Conservation (phyloP, 495 filamentous ascomycete species). For the Extremus antarcticus region DNA sequence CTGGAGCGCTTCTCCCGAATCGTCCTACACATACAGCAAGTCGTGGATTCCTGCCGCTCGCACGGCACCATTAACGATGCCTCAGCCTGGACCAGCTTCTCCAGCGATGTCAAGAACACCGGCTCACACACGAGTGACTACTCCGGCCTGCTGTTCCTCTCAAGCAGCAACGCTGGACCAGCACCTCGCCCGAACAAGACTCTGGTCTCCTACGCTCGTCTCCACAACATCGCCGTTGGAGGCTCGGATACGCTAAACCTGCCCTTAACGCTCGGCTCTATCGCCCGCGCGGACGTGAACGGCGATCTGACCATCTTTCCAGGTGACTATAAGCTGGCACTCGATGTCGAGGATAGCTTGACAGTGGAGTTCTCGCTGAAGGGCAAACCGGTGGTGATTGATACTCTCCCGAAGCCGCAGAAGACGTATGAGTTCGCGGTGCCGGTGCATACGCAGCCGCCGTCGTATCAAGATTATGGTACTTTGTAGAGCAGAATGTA, state of each 20-base stretch:
- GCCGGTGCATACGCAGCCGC: background rate
- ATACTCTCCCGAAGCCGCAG: background rate
- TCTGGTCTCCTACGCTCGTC: constrained; percentile 49
- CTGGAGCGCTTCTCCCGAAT: background rate
- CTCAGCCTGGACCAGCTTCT: background rate
- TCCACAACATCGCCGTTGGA: constrained; percentile 37
- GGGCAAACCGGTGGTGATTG: constrained; percentile 33
- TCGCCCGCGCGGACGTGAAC: constrained; percentile 45
- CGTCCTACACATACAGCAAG: background rate
- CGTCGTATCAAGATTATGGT: no score
- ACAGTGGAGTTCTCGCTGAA: constrained; percentile 34
- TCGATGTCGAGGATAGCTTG: constrained; percentile 38
- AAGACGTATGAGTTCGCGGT: background rate
- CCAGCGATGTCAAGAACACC: constrained; percentile 33
- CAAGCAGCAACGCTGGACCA: constrained; percentile 42
- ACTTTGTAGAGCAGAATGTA: no score
- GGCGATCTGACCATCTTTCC: constrained; percentile 57
- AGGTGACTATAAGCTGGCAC: constrained; percentile 47
- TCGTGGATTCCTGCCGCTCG: no score
- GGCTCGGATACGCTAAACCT: constrained; percentile 32
- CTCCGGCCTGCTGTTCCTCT: constrained; percentile 45
- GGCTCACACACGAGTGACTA: constrained; percentile 48
- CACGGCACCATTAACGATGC: no score
- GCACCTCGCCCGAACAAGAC: constrained; percentile 53
- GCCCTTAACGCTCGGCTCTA: constrained; percentile 42